Base-by-base conservation (phyloP, 1,284 basidiomycete species). In the Sporisorium exsertum region DNA sequence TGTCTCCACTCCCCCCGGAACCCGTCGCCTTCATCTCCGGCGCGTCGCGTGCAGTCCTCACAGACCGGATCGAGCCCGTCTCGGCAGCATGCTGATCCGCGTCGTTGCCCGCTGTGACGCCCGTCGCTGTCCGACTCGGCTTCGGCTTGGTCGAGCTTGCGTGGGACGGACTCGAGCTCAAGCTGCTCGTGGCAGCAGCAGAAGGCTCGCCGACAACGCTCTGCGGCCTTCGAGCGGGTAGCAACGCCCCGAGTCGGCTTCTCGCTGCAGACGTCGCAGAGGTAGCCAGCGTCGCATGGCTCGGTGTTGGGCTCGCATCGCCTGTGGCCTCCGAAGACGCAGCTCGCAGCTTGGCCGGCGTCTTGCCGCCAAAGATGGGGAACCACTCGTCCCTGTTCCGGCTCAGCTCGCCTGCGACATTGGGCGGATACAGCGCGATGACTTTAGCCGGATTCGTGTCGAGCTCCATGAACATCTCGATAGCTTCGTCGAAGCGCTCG, bases 391-490 rank as follows among this genome's bases (percentile, higher is more conserved):
- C 83, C 37, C 87, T 89, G 16, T 91, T 89, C 0, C 92, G 89
- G 15, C 91, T 88, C 13, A 98, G 86, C 33, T 92, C 88, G 5
- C 96, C 96, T 0, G 94, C 90, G 2, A 99, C 90, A 18, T 88
- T 88, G 51, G 92, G 89, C 0, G 94, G 93, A 85, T 93, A 99
- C 5, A 98, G 87, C 0, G 95, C 92, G 15, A 99, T 89, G 0
- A 99, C 93, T 81, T 95, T 94, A 2, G 94, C 94, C 0, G 96
- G 96, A 81, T 97, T 96, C 72, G 94, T 89, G 76, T 98, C 92
- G 49, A 96, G 90, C 46, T 92, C 90, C 55, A 95, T 90, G 84
- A 99, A 96, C 0, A 91, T 89, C 81, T 96, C 92, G 62, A 98
- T 91, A 0, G 96, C 95, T 16, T 88, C 87, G 69, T 92, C 91